Percentiles rank a stretch among this genome's conserved stretches.
Conservation (phyloP, 371 early-diverging fungal species). For the Capniomyces stellatus region DNA sequence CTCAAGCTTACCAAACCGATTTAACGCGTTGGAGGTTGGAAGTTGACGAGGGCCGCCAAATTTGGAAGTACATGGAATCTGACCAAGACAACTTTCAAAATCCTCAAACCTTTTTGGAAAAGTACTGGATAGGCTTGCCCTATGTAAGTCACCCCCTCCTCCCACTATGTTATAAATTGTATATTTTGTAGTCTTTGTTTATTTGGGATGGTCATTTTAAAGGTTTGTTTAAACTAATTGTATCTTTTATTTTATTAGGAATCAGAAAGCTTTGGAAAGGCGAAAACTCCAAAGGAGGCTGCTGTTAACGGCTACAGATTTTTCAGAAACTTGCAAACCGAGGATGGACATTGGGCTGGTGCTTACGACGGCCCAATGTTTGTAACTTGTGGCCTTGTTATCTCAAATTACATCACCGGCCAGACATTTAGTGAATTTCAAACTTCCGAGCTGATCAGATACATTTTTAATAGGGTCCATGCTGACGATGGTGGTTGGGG, state of each 20-base stretch:
- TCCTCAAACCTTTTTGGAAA: constrained; percentile 65
- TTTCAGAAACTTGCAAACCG: constrained; percentile 71
- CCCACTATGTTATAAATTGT: neutral
- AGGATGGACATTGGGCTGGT: constrained; percentile 92
- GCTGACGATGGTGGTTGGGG: constrained; percentile 92
- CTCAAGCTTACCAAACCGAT: constrained; percentile 17
- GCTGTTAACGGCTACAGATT: constrained; percentile 81
- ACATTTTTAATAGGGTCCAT: constrained; percentile 63
- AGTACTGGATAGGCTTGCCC: constrained; percentile 77
- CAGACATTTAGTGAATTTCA: constrained; percentile 36
- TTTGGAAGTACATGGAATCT: constrained; percentile 71
- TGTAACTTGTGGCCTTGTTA: constrained; percentile 71
- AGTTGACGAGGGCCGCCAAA: constrained; percentile 59
- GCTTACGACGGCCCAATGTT: constrained; percentile 97
- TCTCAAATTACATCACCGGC: constrained; percentile 68
- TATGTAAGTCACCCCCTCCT: constrained; percentile 24
- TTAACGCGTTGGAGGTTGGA: constrained; percentile 24
- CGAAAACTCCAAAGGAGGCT: constrained; percentile 46
- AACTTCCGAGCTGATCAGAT: constrained; percentile 68
- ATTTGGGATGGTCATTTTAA: too few relatives aligned
- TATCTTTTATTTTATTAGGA: neutral
- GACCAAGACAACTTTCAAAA: constrained; percentile 38
- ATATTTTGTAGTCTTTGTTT: neutral
- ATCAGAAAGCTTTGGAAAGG: constrained; percentile 11
- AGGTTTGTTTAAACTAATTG: too few relatives aligned